These are phyloP conservation scores for Pseudozyma pruni DNA, from an alignment of 1,284 basidiomycete genomes.

Conservation along the genomic window DNA sequence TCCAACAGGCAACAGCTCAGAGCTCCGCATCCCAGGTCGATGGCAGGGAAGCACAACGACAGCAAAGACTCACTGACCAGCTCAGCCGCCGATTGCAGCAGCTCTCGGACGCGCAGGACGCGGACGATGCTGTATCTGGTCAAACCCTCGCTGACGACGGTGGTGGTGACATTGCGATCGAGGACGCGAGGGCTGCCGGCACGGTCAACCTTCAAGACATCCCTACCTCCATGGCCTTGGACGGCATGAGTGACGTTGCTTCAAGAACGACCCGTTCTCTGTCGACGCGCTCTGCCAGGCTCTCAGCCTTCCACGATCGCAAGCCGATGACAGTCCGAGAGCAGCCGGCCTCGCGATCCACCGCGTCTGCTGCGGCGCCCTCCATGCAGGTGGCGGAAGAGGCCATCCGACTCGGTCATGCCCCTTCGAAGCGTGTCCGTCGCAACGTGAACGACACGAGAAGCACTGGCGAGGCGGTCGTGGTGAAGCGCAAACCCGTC, in stretches of 20 bases:
- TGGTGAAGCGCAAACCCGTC: conserved; percentile 12
- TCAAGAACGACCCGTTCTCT: not conserved
- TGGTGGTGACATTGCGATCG: not conserved
- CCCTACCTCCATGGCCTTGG: not conserved
- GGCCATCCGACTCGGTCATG: conserved; percentile 40
- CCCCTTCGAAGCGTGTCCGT: conserved; percentile 44
- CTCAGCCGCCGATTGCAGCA: conserved; percentile 18
- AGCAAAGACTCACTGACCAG: conserved; percentile 23
- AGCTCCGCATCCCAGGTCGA: not conserved
- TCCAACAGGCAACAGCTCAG: not conserved
- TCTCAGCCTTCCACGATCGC: conserved; percentile 45
- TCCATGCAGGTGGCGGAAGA: conserved; percentile 18
- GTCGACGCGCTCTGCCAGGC: conserved; percentile 11
- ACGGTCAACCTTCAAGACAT: not conserved
- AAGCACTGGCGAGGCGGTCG: conserved; percentile 30
- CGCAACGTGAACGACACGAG: conserved; percentile 27
- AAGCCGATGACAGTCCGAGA: not conserved
- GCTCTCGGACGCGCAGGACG: conserved; percentile 22
- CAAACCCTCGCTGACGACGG: no score
- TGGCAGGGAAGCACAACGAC: conserved; percentile 17
- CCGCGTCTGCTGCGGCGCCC: not conserved
- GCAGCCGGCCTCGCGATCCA: not conserved
- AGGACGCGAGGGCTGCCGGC: conserved; percentile 4
- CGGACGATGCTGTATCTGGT: no score
- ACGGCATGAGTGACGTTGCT: not conserved